Base-by-base conservation (phyloP, 2,329 filamentous ascomycete genomes). In the Phoma sp. region DNA sequence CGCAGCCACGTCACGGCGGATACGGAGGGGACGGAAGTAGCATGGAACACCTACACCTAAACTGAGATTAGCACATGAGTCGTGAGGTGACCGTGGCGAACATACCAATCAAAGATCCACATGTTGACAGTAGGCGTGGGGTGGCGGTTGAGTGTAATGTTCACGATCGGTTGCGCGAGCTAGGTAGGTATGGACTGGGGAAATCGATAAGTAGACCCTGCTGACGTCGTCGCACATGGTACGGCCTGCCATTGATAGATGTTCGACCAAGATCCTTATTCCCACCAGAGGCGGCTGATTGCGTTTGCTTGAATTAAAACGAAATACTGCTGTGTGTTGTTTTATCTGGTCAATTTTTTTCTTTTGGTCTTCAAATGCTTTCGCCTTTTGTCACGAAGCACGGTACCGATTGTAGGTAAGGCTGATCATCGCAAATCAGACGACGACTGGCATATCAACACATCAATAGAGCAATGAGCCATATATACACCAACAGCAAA, bases 91-190 rank as follows among this genome's bases (percentile, higher is more conserved):
- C 3, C 14, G 7, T 29, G 29, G 8, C 3, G 7, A 25, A 23
- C 30, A 49, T 55, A 95, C 91, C 91, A 96, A 85, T 93, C 91
- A 75, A 96, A 80, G 77, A 96, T 90, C 90, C 91, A 96, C 91
- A 96, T 96, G 50, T 45, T 49, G 36, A 23, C 36, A 14, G 45
- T 35, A 18, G 32, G 42, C 14, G 22, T 30, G 35, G 22, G 10
- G 23, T 47, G 27, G 18, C 5, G 45, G 14, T 42, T 7, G 18
- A 22, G 25, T 42, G 36, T 23, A 25, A 22, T 50, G 39, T 48
- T 50, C 30, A 11, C 9, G n/a, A 8, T 14, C 13, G 25, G 14
- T 36, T 41, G 39, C n/a, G 30, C 43, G 14, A 56, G 33, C 29
- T 38, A 8, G 18, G 23, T 18, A 18, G 18, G 18, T 2, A 2